Conservation (phyloP, 164 flowering plant species). For the Vitis labrusca region DNA sequence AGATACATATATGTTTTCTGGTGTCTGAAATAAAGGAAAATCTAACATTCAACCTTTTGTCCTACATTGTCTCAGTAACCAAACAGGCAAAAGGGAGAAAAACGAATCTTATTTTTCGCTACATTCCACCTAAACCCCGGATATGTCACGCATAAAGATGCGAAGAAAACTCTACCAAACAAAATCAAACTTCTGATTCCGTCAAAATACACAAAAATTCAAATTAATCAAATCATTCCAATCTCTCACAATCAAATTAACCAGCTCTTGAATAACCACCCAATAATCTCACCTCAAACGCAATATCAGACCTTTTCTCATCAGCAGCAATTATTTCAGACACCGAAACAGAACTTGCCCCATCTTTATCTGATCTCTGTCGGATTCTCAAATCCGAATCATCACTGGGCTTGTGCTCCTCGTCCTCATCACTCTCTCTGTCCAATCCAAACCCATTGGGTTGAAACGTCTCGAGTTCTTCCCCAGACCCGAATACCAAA, state of each 20-base stretch:
- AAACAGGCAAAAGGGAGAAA: too few species aligned
- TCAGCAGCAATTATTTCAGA: slow-evolving; percentile 32
- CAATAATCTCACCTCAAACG: slow-evolving; percentile 41
- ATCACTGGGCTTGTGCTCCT: not conserved
- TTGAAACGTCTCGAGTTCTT: slow-evolving; percentile 46
- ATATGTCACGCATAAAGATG: too few species aligned
- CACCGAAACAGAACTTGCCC: slow-evolving; percentile 15
- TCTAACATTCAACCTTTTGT: too few species aligned
- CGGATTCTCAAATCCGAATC: slow-evolving; percentile 12
- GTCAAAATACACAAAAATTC: not conserved
- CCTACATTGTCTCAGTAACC: too few species aligned
- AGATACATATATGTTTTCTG: too few species aligned
- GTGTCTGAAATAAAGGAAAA: too few species aligned
- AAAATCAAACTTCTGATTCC: not conserved
- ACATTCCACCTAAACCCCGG: too few species aligned
- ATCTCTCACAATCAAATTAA: not conserved
- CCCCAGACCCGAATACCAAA: slow-evolving; percentile 33
- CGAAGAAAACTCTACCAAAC: not conserved
- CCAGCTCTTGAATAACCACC: not conserved
- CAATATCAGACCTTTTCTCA: slow-evolving; percentile 60
- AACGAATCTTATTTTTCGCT: too few species aligned
- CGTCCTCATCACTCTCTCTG: slow-evolving; percentile 13
- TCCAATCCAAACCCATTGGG: slow-evolving; percentile 28
- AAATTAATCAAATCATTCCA: not conserved
- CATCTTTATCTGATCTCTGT: slow-evolving; percentile 17